Evolutionary conservation across 2,329 filamentous ascomycete genomes (phyloP).

Genomic region (Diplodia sapinea): DNA sequence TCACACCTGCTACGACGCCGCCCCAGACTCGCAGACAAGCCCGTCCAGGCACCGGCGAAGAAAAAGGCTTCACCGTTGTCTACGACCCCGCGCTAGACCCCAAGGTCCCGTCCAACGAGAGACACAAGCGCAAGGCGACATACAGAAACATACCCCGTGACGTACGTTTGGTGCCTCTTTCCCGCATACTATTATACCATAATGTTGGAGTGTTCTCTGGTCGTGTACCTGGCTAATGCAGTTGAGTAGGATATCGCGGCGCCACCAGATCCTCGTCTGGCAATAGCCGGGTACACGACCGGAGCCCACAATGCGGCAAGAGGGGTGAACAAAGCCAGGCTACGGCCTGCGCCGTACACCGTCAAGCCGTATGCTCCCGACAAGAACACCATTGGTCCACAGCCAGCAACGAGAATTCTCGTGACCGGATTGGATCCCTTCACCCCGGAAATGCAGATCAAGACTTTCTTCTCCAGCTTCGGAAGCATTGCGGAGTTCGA

Average conservation of each 20-base stretch:
- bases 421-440: slow-evolving; percentile 97
- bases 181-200: slow-evolving; percentile 30
- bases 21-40: slow-evolving; percentile 54
- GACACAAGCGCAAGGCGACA: slow-evolving; percentile 44
- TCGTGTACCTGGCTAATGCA: slow-evolving; percentile 33
- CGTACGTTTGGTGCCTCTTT: slow-evolving; percentile 31
- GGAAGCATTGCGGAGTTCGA: slow-evolving; percentile 89
- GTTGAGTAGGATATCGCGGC: slow-evolving; percentile 53
- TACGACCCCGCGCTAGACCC: slow-evolving; percentile 70
- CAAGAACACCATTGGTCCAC: slow-evolving; percentile 83
- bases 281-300: slow-evolving; percentile 64
- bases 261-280: slow-evolving; percentile 81
- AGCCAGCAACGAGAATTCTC: slow-evolving; percentile 87
- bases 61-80: slow-evolving; percentile 63
- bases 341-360: slow-evolving; percentile 76
- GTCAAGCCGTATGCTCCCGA: slow-evolving; percentile 84
- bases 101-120: slow-evolving; percentile 62
- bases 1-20: slow-evolving; percentile 53
- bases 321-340: slow-evolving; percentile 64
- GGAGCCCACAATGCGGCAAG: slow-evolving; percentile 46
- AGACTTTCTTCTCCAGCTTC: slow-evolving; percentile 76
- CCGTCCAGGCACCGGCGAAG: slow-evolving; percentile 57
- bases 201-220: slow-evolving; percentile 31
- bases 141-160: slow-evolving; percentile 29
- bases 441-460: slow-evolving; percentile 77